A percentile compares a stretch with the other conserved stretches of the same genome.
Conservation (phyloP, 2,329 filamentous ascomycete species). For the Fusarium illudens region DNA sequence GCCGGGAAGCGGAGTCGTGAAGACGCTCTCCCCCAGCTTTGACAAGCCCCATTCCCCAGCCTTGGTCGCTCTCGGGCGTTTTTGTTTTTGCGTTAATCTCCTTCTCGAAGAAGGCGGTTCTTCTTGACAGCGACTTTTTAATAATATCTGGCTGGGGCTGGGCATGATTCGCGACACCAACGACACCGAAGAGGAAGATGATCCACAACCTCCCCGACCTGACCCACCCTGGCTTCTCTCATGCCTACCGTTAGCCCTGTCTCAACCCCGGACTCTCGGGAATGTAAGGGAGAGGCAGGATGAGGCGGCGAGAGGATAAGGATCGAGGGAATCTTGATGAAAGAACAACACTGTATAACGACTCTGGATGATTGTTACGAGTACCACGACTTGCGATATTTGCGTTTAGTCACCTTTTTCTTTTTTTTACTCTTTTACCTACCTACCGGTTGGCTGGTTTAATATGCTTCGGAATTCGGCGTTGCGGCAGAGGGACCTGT, state of each 20-base stretch:
- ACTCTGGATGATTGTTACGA: constrained; percentile 44
- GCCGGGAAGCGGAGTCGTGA: constrained; percentile 23
- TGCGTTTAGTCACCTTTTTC: constrained; percentile 32
- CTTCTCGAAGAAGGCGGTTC: constrained; percentile 14
- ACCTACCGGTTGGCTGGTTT: constrained; percentile 35
- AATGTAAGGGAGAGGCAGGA: background rate
- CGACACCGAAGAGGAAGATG: constrained; percentile 17
- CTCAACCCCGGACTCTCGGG: constrained; percentile 6
- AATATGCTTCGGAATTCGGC: constrained; percentile 41
- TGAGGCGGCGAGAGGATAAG: constrained; percentile 1
- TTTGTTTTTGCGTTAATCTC: constrained; percentile 15
- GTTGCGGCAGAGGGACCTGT: constrained; percentile 29
- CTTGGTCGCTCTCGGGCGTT: constrained; percentile 4
- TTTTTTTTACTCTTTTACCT: background rate
- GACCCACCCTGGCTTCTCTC: constrained; percentile 7
- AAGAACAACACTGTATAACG: constrained; percentile 37
- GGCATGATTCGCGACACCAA: constrained; percentile 17
- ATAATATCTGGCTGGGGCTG: constrained; percentile 33
- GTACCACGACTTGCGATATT: constrained; percentile 36
- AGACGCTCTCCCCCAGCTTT: constrained; percentile 11
- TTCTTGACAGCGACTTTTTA: constrained; percentile 29
- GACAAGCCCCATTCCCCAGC: constrained; percentile 7
- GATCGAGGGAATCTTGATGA: background rate
- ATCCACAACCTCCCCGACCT: constrained; percentile 1
- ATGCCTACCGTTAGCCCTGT: background rate